Evolutionary conservation across 2,329 filamentous ascomycete genomes (phyloP), one percentile per base, ranked within the genome.

Genomic region (Teratosphaeria epicoccoides): DNA sequence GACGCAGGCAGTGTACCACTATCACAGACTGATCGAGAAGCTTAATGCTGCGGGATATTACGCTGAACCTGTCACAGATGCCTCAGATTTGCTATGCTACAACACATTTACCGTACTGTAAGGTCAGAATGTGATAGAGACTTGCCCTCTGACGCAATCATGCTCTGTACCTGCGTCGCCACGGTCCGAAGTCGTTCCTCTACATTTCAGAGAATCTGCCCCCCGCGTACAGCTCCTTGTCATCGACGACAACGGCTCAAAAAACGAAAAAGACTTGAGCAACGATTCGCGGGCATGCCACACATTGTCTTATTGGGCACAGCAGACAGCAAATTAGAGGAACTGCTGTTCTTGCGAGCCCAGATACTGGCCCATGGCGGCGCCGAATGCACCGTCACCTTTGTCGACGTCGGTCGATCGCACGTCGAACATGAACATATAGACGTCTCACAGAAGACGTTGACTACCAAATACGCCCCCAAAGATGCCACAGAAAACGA

Each of bases 271-370:
- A 28, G 9, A 7, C 12, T 17, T 17, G 9, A n/a, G n/a, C 1
- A 40, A 17, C 33, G 33, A 40, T 40, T 4, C 33, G 5, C 6
- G 14, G 20, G 20, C 4, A 66, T 66, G 63, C 60, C 63, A 11
- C 61, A 63, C 37, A 73, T 84, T 49, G 69, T 77, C 48, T 66
- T 84, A 12, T 64, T 85, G 22, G 82, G 82, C 20, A 85, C 81
- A 12, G 81, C 78, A 60, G 82, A 85, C 60, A 83, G 81, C 26
- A 85, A 85, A 62, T 70, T 81, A 10, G 64, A 75, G 4, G 81
- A 85, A 61, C 70, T 83, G 1, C 65, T 78, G 2, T 83, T 76
- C 60, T 67, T 83, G 2, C 73, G 73, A 46, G 64, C 72, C 3
- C 69, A 72, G 37, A 74, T 82, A 50, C 51, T 70, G 47, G 49